Percentiles rank a stretch among this genome's conserved stretches.
Evolutionary conservation across 148 eudicot genomes (phyloP).

Genomic region (Fallopia convolvulus): DNA sequence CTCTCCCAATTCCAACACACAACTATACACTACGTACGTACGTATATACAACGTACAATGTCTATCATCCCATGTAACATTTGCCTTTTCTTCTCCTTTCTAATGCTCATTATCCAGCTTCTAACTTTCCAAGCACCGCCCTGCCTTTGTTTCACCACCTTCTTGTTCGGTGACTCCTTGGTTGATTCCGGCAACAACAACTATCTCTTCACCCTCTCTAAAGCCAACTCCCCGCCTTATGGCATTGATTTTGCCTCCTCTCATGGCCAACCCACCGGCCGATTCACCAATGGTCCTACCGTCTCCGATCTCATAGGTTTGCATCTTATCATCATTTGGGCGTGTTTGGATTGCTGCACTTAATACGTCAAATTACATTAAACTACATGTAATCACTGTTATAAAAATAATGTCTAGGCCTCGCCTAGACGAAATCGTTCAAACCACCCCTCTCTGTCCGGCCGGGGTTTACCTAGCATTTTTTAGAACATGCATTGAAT

Average conservation of each 20-base stretch:
- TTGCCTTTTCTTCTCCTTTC: background rate
- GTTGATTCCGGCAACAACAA: slow-evolving; percentile 61
- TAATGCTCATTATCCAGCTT: background rate
- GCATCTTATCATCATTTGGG: background rate
- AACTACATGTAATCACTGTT: no score
- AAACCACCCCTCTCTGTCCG: no score
- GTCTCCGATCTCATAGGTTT: slow-evolving; percentile 48
- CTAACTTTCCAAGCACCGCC: slow-evolving; percentile 2
- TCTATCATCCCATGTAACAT: background rate
- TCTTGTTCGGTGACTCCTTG: slow-evolving; percentile 56
- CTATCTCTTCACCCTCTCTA: slow-evolving; percentile 48
- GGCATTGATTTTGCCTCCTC: slow-evolving; percentile 57
- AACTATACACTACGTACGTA: no score
- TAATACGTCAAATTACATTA: no score
- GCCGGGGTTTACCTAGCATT: no score
- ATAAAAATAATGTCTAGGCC: no score
- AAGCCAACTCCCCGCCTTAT: slow-evolving; percentile 61
- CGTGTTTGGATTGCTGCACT: no score
- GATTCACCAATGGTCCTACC: slow-evolving; percentile 67
- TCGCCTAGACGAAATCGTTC: no score
- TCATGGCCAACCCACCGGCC: slow-evolving; percentile 51
- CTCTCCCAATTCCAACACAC: no score
- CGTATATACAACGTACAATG: no score
- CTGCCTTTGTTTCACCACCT: slow-evolving; percentile 24
- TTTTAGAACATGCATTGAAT: no score